Base-by-base conservation (phyloP, 2,329 filamentous ascomycete genomes). In the Microascus cirrosus region DNA sequence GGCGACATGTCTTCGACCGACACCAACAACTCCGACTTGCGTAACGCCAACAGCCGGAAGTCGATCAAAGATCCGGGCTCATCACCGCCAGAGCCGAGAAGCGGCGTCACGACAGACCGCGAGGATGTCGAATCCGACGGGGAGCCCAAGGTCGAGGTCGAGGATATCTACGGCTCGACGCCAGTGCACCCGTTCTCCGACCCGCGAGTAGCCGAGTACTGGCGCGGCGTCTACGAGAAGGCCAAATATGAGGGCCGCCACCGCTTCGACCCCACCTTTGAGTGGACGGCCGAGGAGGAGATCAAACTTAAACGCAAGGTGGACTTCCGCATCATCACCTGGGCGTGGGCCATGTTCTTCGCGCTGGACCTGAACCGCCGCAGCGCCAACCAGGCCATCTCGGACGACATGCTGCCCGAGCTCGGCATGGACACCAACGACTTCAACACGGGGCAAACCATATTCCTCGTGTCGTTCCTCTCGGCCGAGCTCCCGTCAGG, bases 191-290 rank as follows among this genome's bases (percentile, higher is more conserved):
- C 71, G 36, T 84, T 84, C 62, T 69, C 74, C 0, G 77, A 82
- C 55, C 74, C 77, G 2, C 70, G 71, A 2, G 70, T 79, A 1
- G 78, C 79, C 1, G 74, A 77, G 22, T 74, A 79, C 63, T 84
- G 79, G 75, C 70, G 72, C 1, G 68, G 69, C 4, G 65, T 82
- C 3, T 84, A 83, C 60, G 78, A 83, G 61, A 75, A 76, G 7
- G 78, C 79, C 1, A 60, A 68, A 0, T 86, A 85, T 63, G 83
- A 86, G 67, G 82, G 83, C n/a, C 70, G 76, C 1, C 82, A 86
- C 65, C 75, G 82, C 13, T 86, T 81, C 63, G 82, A 86, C 61
- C 60, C 60, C 1, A 15, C 12, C 5, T 60, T 60, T 28, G 69
- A 69, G 18, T 80, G 77, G 77, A 73, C 73, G 0, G 69, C 71